These are phyloP conservation scores for Phytopythium cucurbitacearum DNA, from an alignment of 352 stramenopile genomes.

Conservation along the genomic window DNA sequence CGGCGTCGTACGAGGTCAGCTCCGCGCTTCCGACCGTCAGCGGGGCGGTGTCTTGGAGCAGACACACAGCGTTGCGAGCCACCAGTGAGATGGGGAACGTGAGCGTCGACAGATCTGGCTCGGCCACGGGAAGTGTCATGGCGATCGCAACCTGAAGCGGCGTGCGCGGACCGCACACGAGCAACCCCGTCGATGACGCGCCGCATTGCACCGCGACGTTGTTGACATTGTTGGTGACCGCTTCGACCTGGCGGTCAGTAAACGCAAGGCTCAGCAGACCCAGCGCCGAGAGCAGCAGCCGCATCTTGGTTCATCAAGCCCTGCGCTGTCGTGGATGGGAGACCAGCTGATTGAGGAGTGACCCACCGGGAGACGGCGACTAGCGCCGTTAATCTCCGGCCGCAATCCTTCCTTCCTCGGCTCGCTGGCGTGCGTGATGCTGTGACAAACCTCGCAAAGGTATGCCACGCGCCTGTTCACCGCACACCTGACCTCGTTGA, in stretches of 20 bases:
- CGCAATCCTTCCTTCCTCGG: not conserved
- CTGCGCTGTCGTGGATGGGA: too few relatives aligned
- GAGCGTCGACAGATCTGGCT: not conserved
- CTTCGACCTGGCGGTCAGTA: too few relatives aligned
- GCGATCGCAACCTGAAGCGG: not conserved
- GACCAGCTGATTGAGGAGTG: too few relatives aligned
- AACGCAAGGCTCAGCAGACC: too few relatives aligned
- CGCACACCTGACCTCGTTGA: not conserved
- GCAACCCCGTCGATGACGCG: too few relatives aligned
- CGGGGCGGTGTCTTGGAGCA: constrained; percentile 1
- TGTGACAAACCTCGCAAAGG: not conserved
- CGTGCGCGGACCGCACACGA: constrained; percentile 5
- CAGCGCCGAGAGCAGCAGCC: not conserved
- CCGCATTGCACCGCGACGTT: constrained; percentile 1
- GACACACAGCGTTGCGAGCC: constrained; percentile 3
- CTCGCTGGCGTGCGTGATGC: not conserved
- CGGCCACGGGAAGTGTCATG: constrained; percentile 6
- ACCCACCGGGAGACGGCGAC: too few relatives aligned
- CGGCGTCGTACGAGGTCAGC: constrained; percentile 1
- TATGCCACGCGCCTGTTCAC: not conserved
- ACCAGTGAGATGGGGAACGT: not conserved
- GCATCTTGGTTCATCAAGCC: not conserved
- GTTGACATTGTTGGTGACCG: constrained; percentile 1
- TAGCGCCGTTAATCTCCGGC: too few relatives aligned
- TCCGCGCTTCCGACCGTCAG: constrained; percentile 1